Conservation (phyloP, 352 stramenopile species). For the Phytophthora colocasiae region DNA sequence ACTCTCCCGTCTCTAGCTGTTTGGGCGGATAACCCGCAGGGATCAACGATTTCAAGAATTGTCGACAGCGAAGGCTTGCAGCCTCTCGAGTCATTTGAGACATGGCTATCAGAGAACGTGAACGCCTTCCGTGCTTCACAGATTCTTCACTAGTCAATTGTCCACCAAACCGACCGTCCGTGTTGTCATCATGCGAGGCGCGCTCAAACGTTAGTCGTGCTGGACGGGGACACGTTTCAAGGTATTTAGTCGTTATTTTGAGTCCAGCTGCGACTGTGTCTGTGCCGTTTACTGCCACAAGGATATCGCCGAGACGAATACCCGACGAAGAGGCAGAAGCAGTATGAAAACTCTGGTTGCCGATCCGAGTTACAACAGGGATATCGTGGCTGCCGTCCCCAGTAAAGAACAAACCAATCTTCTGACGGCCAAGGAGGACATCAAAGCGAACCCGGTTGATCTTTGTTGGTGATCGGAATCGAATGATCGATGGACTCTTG, state of each 20-base stretch:
- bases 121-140: conserved; percentile 13
- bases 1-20: conserved; percentile 8
- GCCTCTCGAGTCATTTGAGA: conserved; percentile 11
- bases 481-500: conserved; percentile 44
- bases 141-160: conserved; percentile 32
- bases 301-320: conserved; percentile 52
- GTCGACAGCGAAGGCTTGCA: conserved; percentile 25
- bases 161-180: conserved; percentile 10
- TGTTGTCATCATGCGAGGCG: conserved; percentile 24
- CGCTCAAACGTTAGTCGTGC: conserved; percentile 68
- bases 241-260: conserved; percentile 40
- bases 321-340: conserved; percentile 17
- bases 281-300: conserved; percentile 64
- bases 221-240: conserved; percentile 43
- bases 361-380: conserved; percentile 55
- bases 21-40: conserved; percentile 9
- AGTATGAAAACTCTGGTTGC: not conserved
- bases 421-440: conserved; percentile 43
- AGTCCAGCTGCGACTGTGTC: conserved; percentile 58
- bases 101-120: conserved; percentile 8
- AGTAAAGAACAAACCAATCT: conserved; percentile 55
- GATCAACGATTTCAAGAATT: conserved; percentile 22
- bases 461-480: conserved; percentile 43
- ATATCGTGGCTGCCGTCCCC: conserved; percentile 52
- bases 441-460: conserved; percentile 44